phyloP scores from a whole-genome alignment of 225 moss, liverwort and hornwort species.

The Rhytidiadelphus loreus region DNA sequence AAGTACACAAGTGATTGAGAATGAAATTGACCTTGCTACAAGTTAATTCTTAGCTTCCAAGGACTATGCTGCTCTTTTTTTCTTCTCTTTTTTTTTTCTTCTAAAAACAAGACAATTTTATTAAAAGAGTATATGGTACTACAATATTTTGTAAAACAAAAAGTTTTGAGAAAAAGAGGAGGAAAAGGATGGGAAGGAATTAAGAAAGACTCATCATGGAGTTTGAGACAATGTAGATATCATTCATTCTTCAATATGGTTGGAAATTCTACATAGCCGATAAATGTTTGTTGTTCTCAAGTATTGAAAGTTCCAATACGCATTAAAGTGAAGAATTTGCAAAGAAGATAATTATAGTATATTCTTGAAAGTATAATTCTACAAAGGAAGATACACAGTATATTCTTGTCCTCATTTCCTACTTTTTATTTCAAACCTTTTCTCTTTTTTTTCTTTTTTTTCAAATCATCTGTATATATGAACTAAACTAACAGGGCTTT shows the following conservation, averaged over 20 bases:
- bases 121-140: not conserved
- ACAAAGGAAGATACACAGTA: no score
- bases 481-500: not conserved
- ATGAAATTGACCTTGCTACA: not conserved
- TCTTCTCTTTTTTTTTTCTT: rapidly evolving
- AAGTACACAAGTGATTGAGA: rapidly evolving
- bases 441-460: no score
- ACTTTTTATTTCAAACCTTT: no score
- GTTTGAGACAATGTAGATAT: rapidly evolving
- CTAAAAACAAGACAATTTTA: not conserved
- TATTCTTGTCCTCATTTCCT: no score
- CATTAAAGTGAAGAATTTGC: not conserved
- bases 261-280: not conserved
- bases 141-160: rapidly evolving
- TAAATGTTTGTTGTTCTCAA: no score
- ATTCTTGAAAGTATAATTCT: no score
- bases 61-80: rapidly evolving
- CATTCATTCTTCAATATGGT: no score
- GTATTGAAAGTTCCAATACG: not conserved
- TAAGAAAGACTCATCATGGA: rapidly evolving
- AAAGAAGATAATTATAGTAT: not conserved
- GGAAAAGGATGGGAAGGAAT: rapidly evolving
- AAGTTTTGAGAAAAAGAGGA: not conserved
- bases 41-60: not conserved
- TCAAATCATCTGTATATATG: no score